phyloP scores from a whole-genome alignment of 208 protist genomes.

The Naegleria lovaniensis region DNA sequence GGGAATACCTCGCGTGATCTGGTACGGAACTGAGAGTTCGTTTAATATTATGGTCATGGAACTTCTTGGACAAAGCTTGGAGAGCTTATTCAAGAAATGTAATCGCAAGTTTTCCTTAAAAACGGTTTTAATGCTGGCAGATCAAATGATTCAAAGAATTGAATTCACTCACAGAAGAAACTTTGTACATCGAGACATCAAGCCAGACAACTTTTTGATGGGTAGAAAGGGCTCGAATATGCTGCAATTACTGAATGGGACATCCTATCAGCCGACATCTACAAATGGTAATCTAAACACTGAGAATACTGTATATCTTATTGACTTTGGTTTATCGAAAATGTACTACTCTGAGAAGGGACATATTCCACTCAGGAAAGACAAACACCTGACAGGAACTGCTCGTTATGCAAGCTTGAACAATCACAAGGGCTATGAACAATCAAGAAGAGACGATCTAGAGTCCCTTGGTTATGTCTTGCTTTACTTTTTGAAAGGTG shows the following conservation, averaged over 20 bases:
- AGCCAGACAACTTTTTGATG: constrained; percentile 19
- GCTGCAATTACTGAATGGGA: neutral
- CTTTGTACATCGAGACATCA: neutral
- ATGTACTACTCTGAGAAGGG: neutral
- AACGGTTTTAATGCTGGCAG: constrained; percentile 79
- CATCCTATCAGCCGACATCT: neutral
- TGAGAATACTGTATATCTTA: neutral
- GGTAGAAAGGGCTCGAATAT: neutral
- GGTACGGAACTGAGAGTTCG: neutral
- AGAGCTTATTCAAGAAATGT: constrained; percentile 74
- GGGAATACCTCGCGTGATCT: neutral
- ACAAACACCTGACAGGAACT: constrained; percentile 19
- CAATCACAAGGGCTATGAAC: constrained; percentile 52
- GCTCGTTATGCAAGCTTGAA: constrained; percentile 46
- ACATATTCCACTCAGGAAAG: constrained; percentile 30
- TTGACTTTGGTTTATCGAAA: constrained; percentile 33
- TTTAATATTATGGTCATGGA: constrained; percentile 59
- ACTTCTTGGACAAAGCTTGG: constrained; percentile 75
- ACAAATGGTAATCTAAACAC: neutral
- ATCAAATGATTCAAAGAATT: constrained; percentile 45
- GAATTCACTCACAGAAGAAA: neutral
- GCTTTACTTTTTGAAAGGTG: constrained; percentile 98
- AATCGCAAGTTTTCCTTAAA: constrained; percentile 73
- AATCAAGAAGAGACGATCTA: constrained; percentile 90
- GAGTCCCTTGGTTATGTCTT: constrained; percentile 96